Evolutionary conservation across 2,329 filamentous ascomycete species (phyloP).

Genomic region (Talaromyces islandicus): DNA sequence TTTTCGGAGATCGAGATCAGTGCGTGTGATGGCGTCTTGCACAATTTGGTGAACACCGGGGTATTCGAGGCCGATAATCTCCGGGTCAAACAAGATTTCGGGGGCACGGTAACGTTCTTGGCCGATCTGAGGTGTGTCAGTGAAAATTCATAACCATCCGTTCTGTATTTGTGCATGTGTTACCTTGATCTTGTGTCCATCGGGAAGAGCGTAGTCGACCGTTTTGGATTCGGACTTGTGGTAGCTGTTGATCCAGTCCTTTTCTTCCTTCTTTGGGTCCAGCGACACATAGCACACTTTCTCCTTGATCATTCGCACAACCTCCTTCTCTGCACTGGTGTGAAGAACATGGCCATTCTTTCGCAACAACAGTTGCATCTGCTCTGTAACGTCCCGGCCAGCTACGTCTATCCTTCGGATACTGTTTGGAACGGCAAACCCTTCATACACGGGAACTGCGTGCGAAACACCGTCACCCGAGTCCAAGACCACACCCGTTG

Average conservation of each 20-base stretch:
- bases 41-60: conserved; percentile 97
- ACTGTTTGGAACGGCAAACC: conserved; percentile 92
- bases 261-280: conserved; percentile 90
- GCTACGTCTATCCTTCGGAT: conserved; percentile 95
- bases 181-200: conserved; percentile 90
- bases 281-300: conserved; percentile 77
- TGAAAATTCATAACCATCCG: background rate
- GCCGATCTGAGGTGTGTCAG: conserved; percentile 57
- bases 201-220: conserved; percentile 82
- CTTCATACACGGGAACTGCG: conserved; percentile 94
- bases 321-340: conserved; percentile 97
- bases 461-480: conserved; percentile 95
- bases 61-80: conserved; percentile 95
- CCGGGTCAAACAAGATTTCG: conserved; percentile 95
- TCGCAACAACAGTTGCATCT: conserved; percentile 82
- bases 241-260: conserved; percentile 73
- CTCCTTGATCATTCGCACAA: conserved; percentile 97
- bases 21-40: conserved; percentile 89
- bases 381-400: conserved; percentile 90
- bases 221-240: conserved; percentile 72
- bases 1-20: conserved; percentile 92
- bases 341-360: conserved; percentile 94
- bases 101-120: conserved; percentile 92
- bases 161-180: conserved; percentile 10
- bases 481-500: conserved; percentile 92